A percentile compares a stretch with the other conserved stretches of the same genome.
Evolutionary conservation across 129 eudicot species (phyloP).

Genomic region (Artemisia annua): DNA sequence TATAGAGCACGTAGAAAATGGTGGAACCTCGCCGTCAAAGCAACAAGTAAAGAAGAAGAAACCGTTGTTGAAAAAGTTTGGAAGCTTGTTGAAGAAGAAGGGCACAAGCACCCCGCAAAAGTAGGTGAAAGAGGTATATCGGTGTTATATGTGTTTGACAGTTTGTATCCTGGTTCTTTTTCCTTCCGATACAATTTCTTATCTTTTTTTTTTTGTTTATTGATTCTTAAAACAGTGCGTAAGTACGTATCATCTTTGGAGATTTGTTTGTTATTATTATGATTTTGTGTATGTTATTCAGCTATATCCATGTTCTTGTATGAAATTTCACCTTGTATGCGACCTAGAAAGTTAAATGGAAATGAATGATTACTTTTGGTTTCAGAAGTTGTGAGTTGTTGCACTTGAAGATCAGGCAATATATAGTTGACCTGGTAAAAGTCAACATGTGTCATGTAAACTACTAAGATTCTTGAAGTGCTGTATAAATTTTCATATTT

Average conservation of each 20-base stretch:
- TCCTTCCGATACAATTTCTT: conserved; percentile 28
- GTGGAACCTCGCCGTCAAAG: conserved; percentile 64
- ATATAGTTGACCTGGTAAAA: not conserved
- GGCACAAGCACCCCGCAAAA: conserved; percentile 52
- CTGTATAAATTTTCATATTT: not conserved
- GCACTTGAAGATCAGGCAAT: conserved; percentile 18
- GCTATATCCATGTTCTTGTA: conserved; percentile 21
- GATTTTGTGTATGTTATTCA: conserved; percentile 34
- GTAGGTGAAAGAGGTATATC: conserved; percentile 42
- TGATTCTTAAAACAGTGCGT: conserved; percentile 29
- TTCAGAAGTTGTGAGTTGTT: conserved; percentile 15
- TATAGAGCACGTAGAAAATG: conserved; percentile 51
- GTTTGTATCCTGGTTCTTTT: conserved; percentile 29
- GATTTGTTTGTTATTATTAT: conserved; percentile 38
- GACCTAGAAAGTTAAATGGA: conserved; percentile 26
- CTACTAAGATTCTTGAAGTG: not conserved
- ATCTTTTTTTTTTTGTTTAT: conserved; percentile 21
- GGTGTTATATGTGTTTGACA: conserved; percentile 28
- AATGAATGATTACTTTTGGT: conserved; percentile 18
- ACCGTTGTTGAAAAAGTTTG: conserved; percentile 75
- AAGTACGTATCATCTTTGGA: conserved; percentile 50
- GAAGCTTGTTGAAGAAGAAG: conserved; percentile 89
- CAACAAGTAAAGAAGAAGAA: conserved; percentile 87
- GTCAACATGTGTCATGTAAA: not conserved
- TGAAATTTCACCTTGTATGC: conserved; percentile 28